A percentile compares a stretch with the other conserved stretches of the same genome.
Conservation (phyloP, 495 filamentous ascomycete species). For the Penicillium taxi region DNA sequence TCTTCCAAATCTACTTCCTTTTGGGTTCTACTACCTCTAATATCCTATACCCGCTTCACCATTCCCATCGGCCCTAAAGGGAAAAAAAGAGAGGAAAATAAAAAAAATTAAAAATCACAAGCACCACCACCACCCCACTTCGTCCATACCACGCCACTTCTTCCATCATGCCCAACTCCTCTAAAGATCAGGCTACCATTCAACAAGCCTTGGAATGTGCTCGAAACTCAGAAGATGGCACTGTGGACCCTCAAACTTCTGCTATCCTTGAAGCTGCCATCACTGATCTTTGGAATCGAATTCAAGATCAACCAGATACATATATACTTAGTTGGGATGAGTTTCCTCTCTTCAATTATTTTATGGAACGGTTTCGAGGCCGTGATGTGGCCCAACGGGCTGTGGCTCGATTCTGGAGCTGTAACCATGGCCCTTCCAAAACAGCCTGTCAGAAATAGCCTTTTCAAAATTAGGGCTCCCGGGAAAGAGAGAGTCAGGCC, state of each 20-base stretch:
- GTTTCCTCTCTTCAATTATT: conserved; percentile 73
- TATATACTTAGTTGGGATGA: conserved; percentile 64
- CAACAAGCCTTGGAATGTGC: conserved; percentile 56
- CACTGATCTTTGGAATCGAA: conserved; percentile 51
- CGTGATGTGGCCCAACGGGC: conserved; percentile 32
- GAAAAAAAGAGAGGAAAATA: too few species aligned
- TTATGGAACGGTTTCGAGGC: conserved; percentile 49
- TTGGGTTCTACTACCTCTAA: conserved; percentile 4
- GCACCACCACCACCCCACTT: neutral
- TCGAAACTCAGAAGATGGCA: conserved; percentile 52
- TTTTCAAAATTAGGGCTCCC: too few species aligned
- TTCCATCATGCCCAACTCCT: conserved; percentile 14
- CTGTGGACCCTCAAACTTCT: conserved; percentile 43
- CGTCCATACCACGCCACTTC: neutral
- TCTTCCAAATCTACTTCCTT: conserved; percentile 3
- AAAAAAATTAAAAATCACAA: too few species aligned
- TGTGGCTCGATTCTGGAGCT: conserved; percentile 44
- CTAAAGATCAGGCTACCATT: conserved; percentile 18
- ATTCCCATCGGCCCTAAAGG: too few species aligned
- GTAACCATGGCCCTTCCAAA: conserved; percentile 24
- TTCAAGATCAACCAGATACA: conserved; percentile 48
- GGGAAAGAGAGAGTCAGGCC: neutral
- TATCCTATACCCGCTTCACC: too few species aligned
- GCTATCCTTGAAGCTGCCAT: conserved; percentile 50
- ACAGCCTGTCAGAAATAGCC: too few species aligned